Base-by-base conservation (phyloP, 352 stramenopile genomes). In the Globisporangium barbulae region DNA sequence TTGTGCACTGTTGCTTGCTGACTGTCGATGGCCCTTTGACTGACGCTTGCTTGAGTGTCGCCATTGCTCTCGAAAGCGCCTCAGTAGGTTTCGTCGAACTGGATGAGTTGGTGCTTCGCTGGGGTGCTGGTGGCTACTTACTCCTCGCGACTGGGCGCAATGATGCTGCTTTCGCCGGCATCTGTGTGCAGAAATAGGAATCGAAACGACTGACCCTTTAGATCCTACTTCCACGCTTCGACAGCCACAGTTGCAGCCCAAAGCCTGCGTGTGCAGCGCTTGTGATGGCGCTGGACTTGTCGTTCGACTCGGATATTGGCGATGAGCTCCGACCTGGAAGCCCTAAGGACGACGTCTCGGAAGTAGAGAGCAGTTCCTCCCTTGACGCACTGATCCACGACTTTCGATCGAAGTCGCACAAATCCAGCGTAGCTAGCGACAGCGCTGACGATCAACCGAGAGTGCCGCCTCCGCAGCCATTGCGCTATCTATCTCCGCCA, bases 341-440 rank as follows among this genome's bases (percentile, higher is more conserved):
- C 19, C 52, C 52, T 22, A 39, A 25, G 30, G 47, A 47, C 50
- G 55, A 10, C 48, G 49, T 15, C 35, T 48, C 31, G 12, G 44
- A 55, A 30, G 52, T 5, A 0, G 57, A 69, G 17, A 22, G 65
- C 17, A 65, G 65, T 30, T 59, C 66, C 25, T 87, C 79, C 19
- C 67, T 88, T 9, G 74, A 84, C 48, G 70, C 74, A 21, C 67
- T 88, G 39, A 84, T 88, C 60, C 74, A 68, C 15, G 69, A 69
- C 33, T 88, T 88, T 49, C 67, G 72, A 0, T 65, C 75, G 22
- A 84, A 75, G 39, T 63, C 74, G 10, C 66, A 68, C 6, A 53
- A 54, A 17, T 35, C 53, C 15, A 58, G 7, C 13, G 15, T 41
- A 52, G 42, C n/a, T 17, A 64, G 47, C 30, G 21, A 59, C 19